A percentile compares a stretch with the other conserved stretches of the same genome.
phyloP scores from a whole-genome alignment of 2,329 filamentous ascomycete species.

The Aureobasidium sp. region DNA sequence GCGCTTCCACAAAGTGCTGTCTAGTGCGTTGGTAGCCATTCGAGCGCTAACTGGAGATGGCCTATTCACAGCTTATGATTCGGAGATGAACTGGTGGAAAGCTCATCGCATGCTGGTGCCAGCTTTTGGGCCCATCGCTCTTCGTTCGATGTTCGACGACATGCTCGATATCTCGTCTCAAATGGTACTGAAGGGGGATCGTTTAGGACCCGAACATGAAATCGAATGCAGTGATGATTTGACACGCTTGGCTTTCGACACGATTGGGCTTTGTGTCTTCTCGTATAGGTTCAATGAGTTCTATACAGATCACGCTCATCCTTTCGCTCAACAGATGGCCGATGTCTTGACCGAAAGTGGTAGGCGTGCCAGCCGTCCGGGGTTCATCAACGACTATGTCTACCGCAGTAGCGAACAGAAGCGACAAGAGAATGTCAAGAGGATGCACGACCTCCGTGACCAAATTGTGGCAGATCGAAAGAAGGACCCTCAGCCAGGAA shows the following conservation, averaged over 20 bases:
- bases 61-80: background rate
- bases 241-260: constrained; percentile 1
- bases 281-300: background rate
- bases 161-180: constrained; percentile 30
- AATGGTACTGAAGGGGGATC: constrained; percentile 23
- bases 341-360: constrained; percentile 3
- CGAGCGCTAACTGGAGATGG: background rate
- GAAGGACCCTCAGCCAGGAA: constrained; percentile 4
- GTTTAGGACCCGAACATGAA: background rate
- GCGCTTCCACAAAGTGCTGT: background rate
- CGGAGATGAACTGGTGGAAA: constrained; percentile 26
- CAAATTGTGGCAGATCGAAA: background rate
- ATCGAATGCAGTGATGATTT: background rate
- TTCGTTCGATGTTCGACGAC: constrained; percentile 37
- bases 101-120: constrained; percentile 40
- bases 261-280: background rate
- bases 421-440: background rate
- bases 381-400: background rate
- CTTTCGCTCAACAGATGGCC: constrained; percentile 1
- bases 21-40: background rate
- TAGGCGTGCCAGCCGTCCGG: background rate
- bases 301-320: background rate
- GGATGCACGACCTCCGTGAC: background rate
- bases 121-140: constrained; percentile 40
- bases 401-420: background rate